Percentiles rank a stretch among this genome's conserved stretches.
Conservation (phyloP, 1,284 basidiomycete species). For the Earliella scabrosa region DNA sequence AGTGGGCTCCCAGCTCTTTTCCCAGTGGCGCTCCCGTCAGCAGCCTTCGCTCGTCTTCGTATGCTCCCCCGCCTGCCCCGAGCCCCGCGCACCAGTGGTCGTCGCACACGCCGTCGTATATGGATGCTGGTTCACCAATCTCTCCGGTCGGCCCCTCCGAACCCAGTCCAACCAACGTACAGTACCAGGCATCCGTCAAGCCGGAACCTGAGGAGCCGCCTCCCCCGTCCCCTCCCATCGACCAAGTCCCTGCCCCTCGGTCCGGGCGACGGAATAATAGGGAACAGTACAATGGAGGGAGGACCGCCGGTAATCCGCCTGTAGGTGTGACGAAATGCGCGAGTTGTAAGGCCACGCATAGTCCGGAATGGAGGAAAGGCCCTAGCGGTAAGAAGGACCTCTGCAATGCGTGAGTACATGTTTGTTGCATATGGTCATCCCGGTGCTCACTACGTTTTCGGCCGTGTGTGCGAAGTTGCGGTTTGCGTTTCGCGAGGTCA, state of each 20-base stretch:
- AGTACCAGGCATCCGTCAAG: slow-evolving; percentile 22
- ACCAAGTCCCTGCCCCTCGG: slow-evolving; percentile 67
- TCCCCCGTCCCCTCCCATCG: slow-evolving; percentile 37
- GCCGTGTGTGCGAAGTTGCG: slow-evolving; percentile 55
- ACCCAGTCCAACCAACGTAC: slow-evolving; percentile 23
- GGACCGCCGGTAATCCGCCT: slow-evolving; percentile 62
- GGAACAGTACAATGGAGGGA: slow-evolving; percentile 37
- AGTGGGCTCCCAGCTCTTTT: slow-evolving; percentile 44
- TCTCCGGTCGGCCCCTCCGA: slow-evolving; percentile 26
- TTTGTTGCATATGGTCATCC: slow-evolving; percentile 23
- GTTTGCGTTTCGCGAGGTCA: slow-evolving; percentile 79
- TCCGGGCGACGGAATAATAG: slow-evolving; percentile 53
- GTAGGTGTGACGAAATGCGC: slow-evolving; percentile 77
- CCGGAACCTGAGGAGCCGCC: slow-evolving; percentile 23
- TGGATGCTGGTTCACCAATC: slow-evolving; percentile 26
- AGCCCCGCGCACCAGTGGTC: slow-evolving; percentile 34
- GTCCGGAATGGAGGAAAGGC: slow-evolving; percentile 95
- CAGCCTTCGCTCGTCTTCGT: slow-evolving; percentile 53
- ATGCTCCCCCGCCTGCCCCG: slow-evolving; percentile 38
- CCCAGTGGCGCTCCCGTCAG: slow-evolving; percentile 40
- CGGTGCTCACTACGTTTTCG: slow-evolving; percentile 3
- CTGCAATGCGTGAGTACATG: slow-evolving; percentile 84
- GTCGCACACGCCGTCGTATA: slow-evolving; percentile 32
- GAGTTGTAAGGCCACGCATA: slow-evolving; percentile 83
- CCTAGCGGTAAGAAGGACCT: slow-evolving; percentile 90